A percentile compares a stretch with the other conserved stretches of the same genome.
These are phyloP conservation scores for Urtica urens DNA, from an alignment of 306 rosid genomes.

Conservation along the genomic window DNA sequence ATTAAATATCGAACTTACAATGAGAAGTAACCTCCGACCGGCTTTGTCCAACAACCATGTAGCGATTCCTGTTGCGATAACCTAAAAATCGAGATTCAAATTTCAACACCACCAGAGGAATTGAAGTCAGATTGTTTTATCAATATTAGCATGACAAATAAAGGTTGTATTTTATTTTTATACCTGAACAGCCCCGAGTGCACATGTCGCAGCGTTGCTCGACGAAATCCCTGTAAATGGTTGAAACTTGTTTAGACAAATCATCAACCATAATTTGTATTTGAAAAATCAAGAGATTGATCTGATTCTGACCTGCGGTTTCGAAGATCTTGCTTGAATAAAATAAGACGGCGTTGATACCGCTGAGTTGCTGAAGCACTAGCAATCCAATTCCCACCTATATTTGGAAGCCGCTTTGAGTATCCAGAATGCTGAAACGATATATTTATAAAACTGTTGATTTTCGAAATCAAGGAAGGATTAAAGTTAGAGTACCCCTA, in stretches of 20 bases:
- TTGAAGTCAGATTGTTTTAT: background rate
- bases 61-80: conserved; percentile 53
- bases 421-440: no score
- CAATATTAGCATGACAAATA: background rate
- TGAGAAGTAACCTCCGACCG: conserved; percentile 65
- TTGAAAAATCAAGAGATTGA: conserved; percentile 8
- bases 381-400: conserved; percentile 77
- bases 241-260: background rate
- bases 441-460: conserved; percentile 11
- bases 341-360: conserved; percentile 75
- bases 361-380: conserved; percentile 67
- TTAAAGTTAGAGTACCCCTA: conserved; percentile 33
- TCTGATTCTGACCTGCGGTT: conserved; percentile 63
- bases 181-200: conserved; percentile 73
- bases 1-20: conserved; percentile 27
- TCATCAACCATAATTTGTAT: conserved; percentile 10
- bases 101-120: background rate
- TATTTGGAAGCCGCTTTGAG: no score
- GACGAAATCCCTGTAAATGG: conserved; percentile 53
- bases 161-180: background rate
- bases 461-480: background rate
- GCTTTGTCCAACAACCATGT: conserved; percentile 77
- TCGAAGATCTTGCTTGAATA: conserved; percentile 71
- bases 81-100: conserved; percentile 29
- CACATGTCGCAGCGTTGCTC: conserved; percentile 52